phyloP scores from a whole-genome alignment of 2,329 filamentous ascomycete species.

The Albophoma yamanashiensis region DNA sequence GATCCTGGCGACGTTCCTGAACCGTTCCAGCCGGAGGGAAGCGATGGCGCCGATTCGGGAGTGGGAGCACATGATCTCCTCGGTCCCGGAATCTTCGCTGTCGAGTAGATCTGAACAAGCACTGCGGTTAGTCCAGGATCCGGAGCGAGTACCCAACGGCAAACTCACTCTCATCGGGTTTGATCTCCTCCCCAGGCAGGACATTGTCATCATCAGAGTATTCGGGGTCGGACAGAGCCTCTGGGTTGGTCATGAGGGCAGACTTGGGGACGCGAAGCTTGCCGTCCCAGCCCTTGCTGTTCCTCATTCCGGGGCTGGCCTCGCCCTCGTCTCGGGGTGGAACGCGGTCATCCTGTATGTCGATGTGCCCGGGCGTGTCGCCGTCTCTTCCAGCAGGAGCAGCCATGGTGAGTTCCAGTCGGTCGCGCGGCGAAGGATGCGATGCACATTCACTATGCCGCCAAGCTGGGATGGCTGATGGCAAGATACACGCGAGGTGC shows the following conservation, averaged over 20 bases:
- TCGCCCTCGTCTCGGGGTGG: slow-evolving; percentile 29
- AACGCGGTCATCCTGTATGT: slow-evolving; percentile 32
- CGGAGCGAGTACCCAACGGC: background rate
- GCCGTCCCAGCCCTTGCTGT: slow-evolving; percentile 71
- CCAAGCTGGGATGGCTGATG: background rate
- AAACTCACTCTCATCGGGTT: slow-evolving; percentile 64
- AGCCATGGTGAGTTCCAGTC: slow-evolving; percentile 24
- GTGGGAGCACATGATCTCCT: slow-evolving; percentile 88
- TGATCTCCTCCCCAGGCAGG: slow-evolving; percentile 62
- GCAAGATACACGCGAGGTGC: background rate
- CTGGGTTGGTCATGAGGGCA: slow-evolving; percentile 59
- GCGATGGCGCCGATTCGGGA: slow-evolving; percentile 70
- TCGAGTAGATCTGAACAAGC: slow-evolving; percentile 44
- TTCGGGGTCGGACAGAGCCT: slow-evolving; percentile 74
- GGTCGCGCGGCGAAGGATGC: background rate
- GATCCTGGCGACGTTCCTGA: slow-evolving; percentile 63
- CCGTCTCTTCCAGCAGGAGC: slow-evolving; percentile 24
- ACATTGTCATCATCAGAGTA: slow-evolving; percentile 65
- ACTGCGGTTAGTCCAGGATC: slow-evolving; percentile 7
- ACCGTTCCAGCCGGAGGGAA: slow-evolving; percentile 72
- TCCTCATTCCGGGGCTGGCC: slow-evolving; percentile 36
- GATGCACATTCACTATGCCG: background rate
- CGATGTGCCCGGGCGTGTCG: slow-evolving; percentile 33
- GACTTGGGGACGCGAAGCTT: slow-evolving; percentile 63
- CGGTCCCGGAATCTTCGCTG: slow-evolving; percentile 46